These are phyloP conservation scores for Lachnellula arida DNA, from an alignment of 2,329 filamentous ascomycete genomes.

Conservation along the genomic window DNA sequence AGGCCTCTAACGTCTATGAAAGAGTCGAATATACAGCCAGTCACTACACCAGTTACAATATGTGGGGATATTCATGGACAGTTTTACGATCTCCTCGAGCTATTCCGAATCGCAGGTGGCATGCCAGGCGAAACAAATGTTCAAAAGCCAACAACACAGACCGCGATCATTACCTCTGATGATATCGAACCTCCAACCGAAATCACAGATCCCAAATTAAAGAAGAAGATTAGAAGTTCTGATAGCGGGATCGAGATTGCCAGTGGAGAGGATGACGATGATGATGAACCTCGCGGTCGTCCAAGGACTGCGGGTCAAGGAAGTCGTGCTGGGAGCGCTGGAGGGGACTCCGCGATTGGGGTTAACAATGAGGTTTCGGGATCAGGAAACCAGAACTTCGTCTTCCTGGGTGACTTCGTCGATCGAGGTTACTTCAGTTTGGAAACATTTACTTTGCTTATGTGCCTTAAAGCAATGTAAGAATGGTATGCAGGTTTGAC, in stretches of 20 bases:
- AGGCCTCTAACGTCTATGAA: conserved; percentile 18
- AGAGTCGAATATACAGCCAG: conserved; percentile 99
- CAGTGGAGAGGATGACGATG: conserved; percentile 45
- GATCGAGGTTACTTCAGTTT: conserved; percentile 71
- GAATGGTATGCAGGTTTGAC: conserved; percentile 18
- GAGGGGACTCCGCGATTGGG: conserved; percentile 34
- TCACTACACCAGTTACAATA: conserved; percentile 90
- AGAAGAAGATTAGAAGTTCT: conserved; percentile 73
- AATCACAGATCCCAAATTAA: conserved; percentile 82
- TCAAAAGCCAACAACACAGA: conserved; percentile 62
- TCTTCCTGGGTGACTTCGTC: conserved; percentile 70
- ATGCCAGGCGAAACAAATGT: conserved; percentile 83
- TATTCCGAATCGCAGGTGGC: conserved; percentile 92
- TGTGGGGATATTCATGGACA: conserved; percentile 98
- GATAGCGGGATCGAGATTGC: conserved; percentile 45
- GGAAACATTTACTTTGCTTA: conserved; percentile 67
- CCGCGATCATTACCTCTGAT: conserved; percentile 77
- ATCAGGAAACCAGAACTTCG: conserved; percentile 62
- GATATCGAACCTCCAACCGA: conserved; percentile 87
- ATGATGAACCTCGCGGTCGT: conserved; percentile 47
- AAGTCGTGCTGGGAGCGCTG: conserved; percentile 38
- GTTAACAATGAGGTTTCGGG: conserved; percentile 37
- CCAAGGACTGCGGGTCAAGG: conserved; percentile 37
- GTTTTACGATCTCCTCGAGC: conserved; percentile 95
- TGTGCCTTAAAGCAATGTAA: conserved; percentile 69